phyloP scores from a whole-genome alignment of 2,329 filamentous ascomycete genomes.

The Sclerotiophoma versabilis region DNA sequence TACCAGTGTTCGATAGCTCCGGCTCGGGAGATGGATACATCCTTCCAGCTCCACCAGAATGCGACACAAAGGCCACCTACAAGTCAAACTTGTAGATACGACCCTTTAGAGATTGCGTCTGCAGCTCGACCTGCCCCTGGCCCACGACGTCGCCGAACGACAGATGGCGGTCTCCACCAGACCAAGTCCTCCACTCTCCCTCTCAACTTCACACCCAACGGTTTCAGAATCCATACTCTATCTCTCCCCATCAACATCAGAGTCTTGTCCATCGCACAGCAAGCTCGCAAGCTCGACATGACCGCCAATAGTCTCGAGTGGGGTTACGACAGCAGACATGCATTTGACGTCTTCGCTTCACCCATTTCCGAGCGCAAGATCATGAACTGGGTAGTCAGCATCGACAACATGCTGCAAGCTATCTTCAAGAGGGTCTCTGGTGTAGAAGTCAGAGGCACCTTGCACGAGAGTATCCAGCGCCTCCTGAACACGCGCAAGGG shows the following conservation, averaged over 20 bases:
- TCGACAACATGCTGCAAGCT: slow-evolving; percentile 24
- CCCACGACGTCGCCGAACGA: neutral
- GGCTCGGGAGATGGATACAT: slow-evolving; percentile 1
- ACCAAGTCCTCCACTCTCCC: slow-evolving; percentile 49
- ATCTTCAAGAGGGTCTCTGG: slow-evolving; percentile 14
- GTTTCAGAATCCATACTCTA: slow-evolving; percentile 35
- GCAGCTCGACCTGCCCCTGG: neutral
- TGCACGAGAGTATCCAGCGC: slow-evolving; percentile 27
- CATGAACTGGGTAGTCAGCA: slow-evolving; percentile 21
- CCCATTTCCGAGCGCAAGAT: slow-evolving; percentile 10
- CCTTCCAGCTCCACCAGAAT: slow-evolving; percentile 2
- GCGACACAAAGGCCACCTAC: neutral
- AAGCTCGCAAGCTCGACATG: slow-evolving; percentile 30
- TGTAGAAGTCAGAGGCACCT: slow-evolving; percentile 12
- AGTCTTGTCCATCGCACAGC: slow-evolving; percentile 9
- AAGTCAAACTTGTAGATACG: neutral
- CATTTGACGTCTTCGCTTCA: slow-evolving; percentile 21
- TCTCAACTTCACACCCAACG: slow-evolving; percentile 48
- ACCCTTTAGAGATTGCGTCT: neutral
- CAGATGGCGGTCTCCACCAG: slow-evolving; percentile 24
- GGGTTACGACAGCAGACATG: slow-evolving; percentile 18
- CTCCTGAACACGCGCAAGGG: slow-evolving; percentile 1
- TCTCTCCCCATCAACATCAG: slow-evolving; percentile 6
- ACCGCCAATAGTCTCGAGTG: slow-evolving; percentile 28
- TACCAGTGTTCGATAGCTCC: neutral